Conservation (phyloP, 805 yeast species). For the Candida dendrica region DNA sequence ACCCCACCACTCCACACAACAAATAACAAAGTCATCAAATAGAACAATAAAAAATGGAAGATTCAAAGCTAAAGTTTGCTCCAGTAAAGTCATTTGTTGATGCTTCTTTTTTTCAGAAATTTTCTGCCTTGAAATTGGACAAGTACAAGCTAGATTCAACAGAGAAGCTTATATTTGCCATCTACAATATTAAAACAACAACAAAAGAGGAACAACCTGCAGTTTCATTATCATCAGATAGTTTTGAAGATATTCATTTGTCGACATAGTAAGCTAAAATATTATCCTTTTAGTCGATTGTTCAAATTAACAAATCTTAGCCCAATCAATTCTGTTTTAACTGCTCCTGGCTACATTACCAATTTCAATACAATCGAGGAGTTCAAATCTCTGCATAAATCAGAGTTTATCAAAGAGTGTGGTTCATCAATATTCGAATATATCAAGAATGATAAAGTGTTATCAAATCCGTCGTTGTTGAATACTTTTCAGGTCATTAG, state of each 20-base stretch:
- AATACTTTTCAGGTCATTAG: slow-evolving; percentile 46
- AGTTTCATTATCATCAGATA: slow-evolving; percentile 14
- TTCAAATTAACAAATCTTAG: slow-evolving; percentile 2
- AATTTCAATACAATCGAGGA: slow-evolving; percentile 85
- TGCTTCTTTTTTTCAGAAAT: slow-evolving; percentile 74
- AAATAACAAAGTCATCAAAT: too few relatives aligned
- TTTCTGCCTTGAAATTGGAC: slow-evolving; percentile 69
- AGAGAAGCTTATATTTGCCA: slow-evolving; percentile 20
- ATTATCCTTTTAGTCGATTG: not conserved
- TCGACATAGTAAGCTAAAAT: slow-evolving; percentile 6
- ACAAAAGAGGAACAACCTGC: slow-evolving; percentile 25
- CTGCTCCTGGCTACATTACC: slow-evolving; percentile 33
- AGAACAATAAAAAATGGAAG: not conserved
- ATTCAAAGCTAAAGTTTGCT: not conserved
- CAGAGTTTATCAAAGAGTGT: slow-evolving; percentile 38
- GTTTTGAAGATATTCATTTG: slow-evolving; percentile 21
- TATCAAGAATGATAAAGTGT: slow-evolving; percentile 26
- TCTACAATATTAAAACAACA: slow-evolving; percentile 22
- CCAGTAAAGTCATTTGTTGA: slow-evolving; percentile 72
- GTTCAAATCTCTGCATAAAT: slow-evolving; percentile 66
- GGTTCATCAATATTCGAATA: slow-evolving; percentile 24
- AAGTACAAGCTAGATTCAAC: slow-evolving; percentile 48
- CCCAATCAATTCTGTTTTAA: slow-evolving; percentile 14
- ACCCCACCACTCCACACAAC: too few relatives aligned
- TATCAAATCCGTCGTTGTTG: slow-evolving; percentile 34